Conservation (phyloP, 1,284 basidiomycete genomes). For the Inonotus obliquus region DNA sequence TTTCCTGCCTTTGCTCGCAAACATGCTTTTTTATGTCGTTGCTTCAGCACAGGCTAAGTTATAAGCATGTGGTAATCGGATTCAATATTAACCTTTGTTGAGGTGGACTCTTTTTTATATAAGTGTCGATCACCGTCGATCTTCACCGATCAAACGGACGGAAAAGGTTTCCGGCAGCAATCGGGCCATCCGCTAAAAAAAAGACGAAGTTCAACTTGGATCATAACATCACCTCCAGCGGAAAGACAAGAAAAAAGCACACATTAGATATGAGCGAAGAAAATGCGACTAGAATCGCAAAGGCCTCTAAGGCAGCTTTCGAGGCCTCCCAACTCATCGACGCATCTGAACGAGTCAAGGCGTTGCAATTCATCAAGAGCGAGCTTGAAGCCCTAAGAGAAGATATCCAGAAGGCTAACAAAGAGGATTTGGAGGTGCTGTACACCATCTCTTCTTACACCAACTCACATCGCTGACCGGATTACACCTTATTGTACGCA, state of each 20-base stretch:
- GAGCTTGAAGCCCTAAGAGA: constrained; percentile 61
- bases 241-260: not conserved
- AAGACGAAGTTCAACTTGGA: not conserved
- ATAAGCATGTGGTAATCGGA: not conserved
- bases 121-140: not conserved
- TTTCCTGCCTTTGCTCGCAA: not conserved
- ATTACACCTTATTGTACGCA: not conserved
- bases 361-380: constrained; percentile 65
- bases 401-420: constrained; percentile 77
- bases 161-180: too few species aligned
- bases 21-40: not conserved
- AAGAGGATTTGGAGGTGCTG: constrained; percentile 69
- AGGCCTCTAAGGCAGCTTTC: constrained; percentile 76
- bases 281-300: constrained; percentile 48
- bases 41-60: not conserved
- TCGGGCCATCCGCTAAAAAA: too few species aligned
- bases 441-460: not conserved
- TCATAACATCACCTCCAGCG: not conserved
- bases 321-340: constrained; percentile 80
- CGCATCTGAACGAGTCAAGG: constrained; percentile 60
- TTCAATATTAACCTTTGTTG: too few species aligned
- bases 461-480: not conserved
- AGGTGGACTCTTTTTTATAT: too few species aligned
- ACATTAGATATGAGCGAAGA: not conserved
- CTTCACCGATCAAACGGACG: not conserved